A percentile compares a stretch with the other conserved stretches of the same genome.
Conservation (phyloP, 345 rosid species). For the Eucalyptus erythrocorys region DNA sequence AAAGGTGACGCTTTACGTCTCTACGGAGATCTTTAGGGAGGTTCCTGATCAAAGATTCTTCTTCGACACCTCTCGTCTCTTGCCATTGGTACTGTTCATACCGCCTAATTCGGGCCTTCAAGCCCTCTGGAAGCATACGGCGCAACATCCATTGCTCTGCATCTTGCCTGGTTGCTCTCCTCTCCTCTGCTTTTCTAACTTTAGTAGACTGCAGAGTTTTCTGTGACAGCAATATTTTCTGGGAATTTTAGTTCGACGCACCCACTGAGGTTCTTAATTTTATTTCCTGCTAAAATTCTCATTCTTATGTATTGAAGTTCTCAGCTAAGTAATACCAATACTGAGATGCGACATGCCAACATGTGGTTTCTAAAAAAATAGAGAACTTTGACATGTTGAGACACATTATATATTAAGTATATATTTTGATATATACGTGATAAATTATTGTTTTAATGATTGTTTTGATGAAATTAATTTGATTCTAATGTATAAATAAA, state of each 20-base stretch:
- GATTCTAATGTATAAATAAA: too few species aligned
- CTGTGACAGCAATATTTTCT: slow-evolving; percentile 5
- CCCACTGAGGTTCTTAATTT: not conserved
- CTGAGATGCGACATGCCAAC: too few species aligned
- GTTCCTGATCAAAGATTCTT: slow-evolving; percentile 38
- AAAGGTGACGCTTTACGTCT: slow-evolving; percentile 72
- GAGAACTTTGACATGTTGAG: too few species aligned
- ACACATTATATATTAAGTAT: too few species aligned
- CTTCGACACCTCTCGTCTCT: slow-evolving; percentile 78
- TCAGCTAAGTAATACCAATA: too few species aligned
- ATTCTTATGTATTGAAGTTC: not conserved
- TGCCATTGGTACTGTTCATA: slow-evolving; percentile 78
- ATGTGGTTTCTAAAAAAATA: too few species aligned
- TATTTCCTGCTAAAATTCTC: not conserved
- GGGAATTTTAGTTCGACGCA: not conserved
- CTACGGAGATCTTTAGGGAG: slow-evolving; percentile 77
- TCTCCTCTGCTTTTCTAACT: slow-evolving; percentile 51
- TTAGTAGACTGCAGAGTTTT: slow-evolving; percentile 62
- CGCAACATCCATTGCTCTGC: slow-evolving; percentile 85
- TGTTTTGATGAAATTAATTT: too few species aligned
- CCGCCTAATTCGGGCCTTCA: slow-evolving; percentile 47
- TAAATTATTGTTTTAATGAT: too few species aligned
- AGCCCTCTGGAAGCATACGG: slow-evolving; percentile 52
- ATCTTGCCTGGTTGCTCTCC: slow-evolving; percentile 71
- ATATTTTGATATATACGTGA: too few species aligned